Percentiles rank a stretch among this genome's conserved stretches.
Evolutionary conservation across 768 basidiomycete genomes (phyloP).

Genomic region (Clavulina sp.): DNA sequence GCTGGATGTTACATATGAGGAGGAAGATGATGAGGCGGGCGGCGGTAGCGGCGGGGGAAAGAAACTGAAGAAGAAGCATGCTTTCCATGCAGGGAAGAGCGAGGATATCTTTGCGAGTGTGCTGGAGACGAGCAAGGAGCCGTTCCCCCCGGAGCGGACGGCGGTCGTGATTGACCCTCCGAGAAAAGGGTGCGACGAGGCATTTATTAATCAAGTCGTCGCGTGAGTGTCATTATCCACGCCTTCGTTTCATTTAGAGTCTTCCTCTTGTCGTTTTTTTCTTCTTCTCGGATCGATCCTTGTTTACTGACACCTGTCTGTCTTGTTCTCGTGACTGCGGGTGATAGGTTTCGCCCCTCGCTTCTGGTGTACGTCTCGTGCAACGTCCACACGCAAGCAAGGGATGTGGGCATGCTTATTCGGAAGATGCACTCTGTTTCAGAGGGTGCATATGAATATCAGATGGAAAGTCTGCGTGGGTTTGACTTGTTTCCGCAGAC

Average conservation of each 20-base stretch:
- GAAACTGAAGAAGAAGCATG: no score
- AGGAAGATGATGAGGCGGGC: no score
- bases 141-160: constrained; percentile 47
- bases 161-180: constrained; percentile 80
- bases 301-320: no score
- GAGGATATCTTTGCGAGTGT: constrained; percentile 66
- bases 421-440: constrained; percentile 25
- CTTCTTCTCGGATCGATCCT: no score
- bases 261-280: no score
- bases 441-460: constrained; percentile 35
- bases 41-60: no score
- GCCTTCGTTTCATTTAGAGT: no score
- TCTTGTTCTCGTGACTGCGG: no score
- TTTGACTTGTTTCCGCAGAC: constrained; percentile 96
- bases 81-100: constrained; percentile 68
- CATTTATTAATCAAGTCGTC: constrained; percentile 28
- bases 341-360: constrained; percentile 39
- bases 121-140: constrained; percentile 14
- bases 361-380: constrained; percentile 84
- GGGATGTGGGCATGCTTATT: constrained; percentile 66
- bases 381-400: constrained; percentile 84
- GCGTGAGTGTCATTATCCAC: no score
- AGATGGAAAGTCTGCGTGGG: constrained; percentile 66
- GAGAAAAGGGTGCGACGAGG: constrained; percentile 79
- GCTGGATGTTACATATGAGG: constrained; percentile 26